phyloP scores from a whole-genome alignment of 352 stramenopile genomes.

The Phytophthora boehmeriae region DNA sequence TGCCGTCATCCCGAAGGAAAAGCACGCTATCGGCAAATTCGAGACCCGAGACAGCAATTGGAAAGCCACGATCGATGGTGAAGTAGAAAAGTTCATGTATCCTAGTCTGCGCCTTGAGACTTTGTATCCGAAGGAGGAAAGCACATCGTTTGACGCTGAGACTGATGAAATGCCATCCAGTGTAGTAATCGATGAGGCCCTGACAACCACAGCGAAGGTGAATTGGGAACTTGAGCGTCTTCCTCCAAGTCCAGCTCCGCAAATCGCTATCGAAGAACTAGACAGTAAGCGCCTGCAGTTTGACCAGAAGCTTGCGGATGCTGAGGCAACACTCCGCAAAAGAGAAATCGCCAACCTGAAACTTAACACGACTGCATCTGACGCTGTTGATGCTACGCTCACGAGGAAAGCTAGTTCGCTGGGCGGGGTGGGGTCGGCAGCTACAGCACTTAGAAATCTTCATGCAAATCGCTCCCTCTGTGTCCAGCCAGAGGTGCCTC shows the following conservation, averaged over 20 bases:
- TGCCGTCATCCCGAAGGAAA: constrained; percentile 1
- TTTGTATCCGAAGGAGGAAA: constrained; percentile 34
- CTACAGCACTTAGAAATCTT: background rate
- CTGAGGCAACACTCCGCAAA: constrained; percentile 56
- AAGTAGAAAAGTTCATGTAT: constrained; percentile 82
- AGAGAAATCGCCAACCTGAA: constrained; percentile 35
- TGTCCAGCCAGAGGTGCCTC: constrained; percentile 32
- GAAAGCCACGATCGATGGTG: constrained; percentile 61
- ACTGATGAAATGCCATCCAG: constrained; percentile 33
- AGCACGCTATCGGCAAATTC: constrained; percentile 51
- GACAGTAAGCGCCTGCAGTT: constrained; percentile 48
- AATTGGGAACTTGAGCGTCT: constrained; percentile 59
- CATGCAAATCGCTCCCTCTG: constrained; percentile 25
- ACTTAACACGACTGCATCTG: constrained; percentile 3
- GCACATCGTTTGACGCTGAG: background rate
- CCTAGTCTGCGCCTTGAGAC: constrained; percentile 63
- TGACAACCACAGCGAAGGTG: constrained; percentile 47
- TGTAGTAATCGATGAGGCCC: constrained; percentile 37
- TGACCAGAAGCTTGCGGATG: constrained; percentile 62
- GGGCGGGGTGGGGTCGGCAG: background rate
- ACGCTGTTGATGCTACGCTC: background rate
- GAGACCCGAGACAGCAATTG: constrained; percentile 65
- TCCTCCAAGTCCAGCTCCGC: constrained; percentile 35
- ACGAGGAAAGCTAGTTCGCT: constrained; percentile 3
- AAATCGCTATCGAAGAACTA: constrained; percentile 21